Evolutionary conservation across 306 rosid species (phyloP).

Genomic region (Rubus parviflorus): DNA sequence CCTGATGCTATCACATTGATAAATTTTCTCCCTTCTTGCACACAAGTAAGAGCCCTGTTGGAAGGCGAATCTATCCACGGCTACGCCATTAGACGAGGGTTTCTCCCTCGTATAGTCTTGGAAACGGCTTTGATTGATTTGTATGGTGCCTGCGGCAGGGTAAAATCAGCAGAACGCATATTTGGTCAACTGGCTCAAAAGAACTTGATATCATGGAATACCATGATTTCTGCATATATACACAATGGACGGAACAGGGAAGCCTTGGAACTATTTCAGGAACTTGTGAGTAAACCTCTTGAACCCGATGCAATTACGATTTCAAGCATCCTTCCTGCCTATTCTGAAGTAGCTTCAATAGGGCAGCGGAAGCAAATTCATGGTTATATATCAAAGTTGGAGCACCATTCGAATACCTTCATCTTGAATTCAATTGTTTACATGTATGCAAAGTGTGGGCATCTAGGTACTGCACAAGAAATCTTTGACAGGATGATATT

Average conservation of each 20-base stretch:
- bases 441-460: conserved; percentile 57
- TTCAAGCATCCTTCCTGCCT: conserved; percentile 55
- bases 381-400: conserved; percentile 42
- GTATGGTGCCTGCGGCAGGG: conserved; percentile 42
- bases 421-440: conserved; percentile 44
- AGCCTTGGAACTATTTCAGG: conserved; percentile 44
- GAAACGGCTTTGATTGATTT: conserved; percentile 52
- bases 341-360: conserved; percentile 38
- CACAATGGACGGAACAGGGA: conserved; percentile 34
- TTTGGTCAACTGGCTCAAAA: conserved; percentile 40
- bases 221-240: conserved; percentile 48
- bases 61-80: conserved; percentile 56
- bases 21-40: conserved; percentile 55
- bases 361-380: conserved; percentile 57
- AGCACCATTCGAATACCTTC: conserved; percentile 37
- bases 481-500: conserved; percentile 39
- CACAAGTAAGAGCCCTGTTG: conserved; percentile 39
- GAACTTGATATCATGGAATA: conserved; percentile 47
- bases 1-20: conserved; percentile 48
- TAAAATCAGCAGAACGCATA: conserved; percentile 36
- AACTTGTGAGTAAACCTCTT: conserved; percentile 34
- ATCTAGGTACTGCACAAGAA: conserved; percentile 31
- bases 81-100: conserved; percentile 48
- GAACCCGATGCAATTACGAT: conserved; percentile 46
- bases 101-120: conserved; percentile 52